Conservation (phyloP, 345 rosid genomes). For the Odontarrhena argentea region DNA sequence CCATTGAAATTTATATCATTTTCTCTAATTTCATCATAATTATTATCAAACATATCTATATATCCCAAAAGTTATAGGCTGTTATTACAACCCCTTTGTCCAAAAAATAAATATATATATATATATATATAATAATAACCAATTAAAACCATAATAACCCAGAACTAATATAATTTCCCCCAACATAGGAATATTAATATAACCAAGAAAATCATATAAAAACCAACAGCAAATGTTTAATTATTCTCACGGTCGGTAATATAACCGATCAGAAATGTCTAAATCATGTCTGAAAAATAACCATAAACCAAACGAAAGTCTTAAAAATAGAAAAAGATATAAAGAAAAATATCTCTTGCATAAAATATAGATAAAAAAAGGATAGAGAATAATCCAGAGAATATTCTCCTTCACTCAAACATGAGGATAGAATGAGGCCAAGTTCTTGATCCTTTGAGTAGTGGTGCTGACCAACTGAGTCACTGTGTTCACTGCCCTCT, state of each 20-base stretch:
- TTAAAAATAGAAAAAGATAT: background rate
- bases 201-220: background rate
- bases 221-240: background rate
- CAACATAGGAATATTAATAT: background rate
- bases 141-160: background rate
- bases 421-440: slow-evolving; percentile 42
- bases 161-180: background rate
- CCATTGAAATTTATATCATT: background rate
- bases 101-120: too few relatives aligned
- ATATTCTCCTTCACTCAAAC: slow-evolving; percentile 40
- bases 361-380: background rate
- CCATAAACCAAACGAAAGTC: background rate
- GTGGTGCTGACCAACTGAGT: slow-evolving; percentile 58
- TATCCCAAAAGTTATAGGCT: background rate
- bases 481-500: slow-evolving; percentile 54
- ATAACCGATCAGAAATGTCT: background rate
- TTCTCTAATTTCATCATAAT: background rate
- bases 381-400: slow-evolving; percentile 25
- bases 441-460: slow-evolving; percentile 51
- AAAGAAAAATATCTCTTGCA: background rate
- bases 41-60: slow-evolving; percentile 3
- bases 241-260: background rate
- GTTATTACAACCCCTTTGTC: too few relatives aligned
- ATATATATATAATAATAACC: background rate
- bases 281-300: background rate